phyloP scores from a whole-genome alignment of 495 filamentous ascomycete genomes.

The Neurospora tetrasperma region DNA sequence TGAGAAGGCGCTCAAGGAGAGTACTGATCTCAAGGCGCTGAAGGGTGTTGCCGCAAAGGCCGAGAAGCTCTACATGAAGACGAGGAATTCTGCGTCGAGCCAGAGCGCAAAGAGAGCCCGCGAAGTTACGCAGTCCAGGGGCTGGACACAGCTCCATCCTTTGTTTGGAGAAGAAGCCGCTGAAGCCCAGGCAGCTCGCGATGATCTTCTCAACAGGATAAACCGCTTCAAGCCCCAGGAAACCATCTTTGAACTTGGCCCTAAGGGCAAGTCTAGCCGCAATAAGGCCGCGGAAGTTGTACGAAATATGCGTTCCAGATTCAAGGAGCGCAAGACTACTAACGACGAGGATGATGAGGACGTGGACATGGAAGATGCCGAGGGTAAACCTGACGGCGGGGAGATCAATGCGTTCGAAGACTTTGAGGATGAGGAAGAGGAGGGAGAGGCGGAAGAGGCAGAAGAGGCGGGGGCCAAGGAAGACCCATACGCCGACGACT shows the following conservation, averaged over 20 bases:
- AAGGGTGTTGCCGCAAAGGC: slow-evolving; percentile 70
- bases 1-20: slow-evolving; percentile 62
- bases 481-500: slow-evolving; percentile 44
- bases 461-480: slow-evolving; percentile 30
- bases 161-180: slow-evolving; percentile 63
- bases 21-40: slow-evolving; percentile 60
- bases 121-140: slow-evolving; percentile 55
- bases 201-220: slow-evolving; percentile 76
- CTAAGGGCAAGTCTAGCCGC: slow-evolving; percentile 48
- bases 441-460: slow-evolving; percentile 24
- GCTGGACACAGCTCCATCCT: slow-evolving; percentile 60
- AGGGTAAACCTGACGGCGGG: slow-evolving; percentile 9
- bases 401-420: slow-evolving; percentile 14
- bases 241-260: slow-evolving; percentile 88
- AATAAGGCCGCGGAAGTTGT: slow-evolving; percentile 72
- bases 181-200: slow-evolving; percentile 55
- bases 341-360: slow-evolving; percentile 26
- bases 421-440: slow-evolving; percentile 17
- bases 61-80: slow-evolving; percentile 84
- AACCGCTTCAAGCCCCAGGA: slow-evolving; percentile 81
- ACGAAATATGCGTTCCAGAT: slow-evolving; percentile 53
- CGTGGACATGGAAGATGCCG: slow-evolving; percentile 28
- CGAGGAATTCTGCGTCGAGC: slow-evolving; percentile 74
- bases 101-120: slow-evolving; percentile 82
- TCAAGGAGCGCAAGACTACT: slow-evolving; percentile 35